Evolutionary conservation across 768 basidiomycete genomes (phyloP).

Genomic region (Leccinum longicurvipes): DNA sequence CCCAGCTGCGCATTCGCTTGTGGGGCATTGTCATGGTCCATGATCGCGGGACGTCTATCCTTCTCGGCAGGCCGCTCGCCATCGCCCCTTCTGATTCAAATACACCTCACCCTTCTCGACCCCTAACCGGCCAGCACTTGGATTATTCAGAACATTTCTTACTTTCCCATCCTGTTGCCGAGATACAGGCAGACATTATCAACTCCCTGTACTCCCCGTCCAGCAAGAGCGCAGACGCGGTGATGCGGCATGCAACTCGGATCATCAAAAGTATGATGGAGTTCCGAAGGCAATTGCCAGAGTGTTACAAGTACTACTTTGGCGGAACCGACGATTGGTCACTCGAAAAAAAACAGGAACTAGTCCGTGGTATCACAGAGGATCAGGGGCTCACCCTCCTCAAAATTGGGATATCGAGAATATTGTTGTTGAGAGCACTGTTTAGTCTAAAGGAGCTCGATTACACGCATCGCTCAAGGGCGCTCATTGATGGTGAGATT

Average conservation of each 20-base stretch:
- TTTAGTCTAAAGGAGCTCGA: conserved; percentile 74
- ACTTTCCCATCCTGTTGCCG: conserved; percentile 68
- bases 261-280: conserved; percentile 77
- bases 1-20: conserved; percentile 72
- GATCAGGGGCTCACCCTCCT: conserved; percentile 80
- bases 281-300: conserved; percentile 66
- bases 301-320: conserved; percentile 72
- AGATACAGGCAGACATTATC: conserved; percentile 88
- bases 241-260: conserved; percentile 73
- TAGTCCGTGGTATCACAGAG: conserved; percentile 73
- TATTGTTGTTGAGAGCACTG: conserved; percentile 71
- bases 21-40: conserved; percentile 86
- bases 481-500: conserved; percentile 70
- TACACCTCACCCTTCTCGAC: conserved; percentile 64
- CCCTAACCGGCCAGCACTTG: conserved; percentile 22
- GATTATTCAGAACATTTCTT: conserved; percentile 81
- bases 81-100: conserved; percentile 82
- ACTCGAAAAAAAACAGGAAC: conserved; percentile 56
- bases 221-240: conserved; percentile 61
- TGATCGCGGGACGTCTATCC: conserved; percentile 84
- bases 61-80: conserved; percentile 80
- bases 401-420: conserved; percentile 79
- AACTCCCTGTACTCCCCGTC: conserved; percentile 80
- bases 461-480: conserved; percentile 62
- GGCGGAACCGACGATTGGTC: conserved; percentile 76